Conservation (phyloP, 176 grass and related monocot genomes). For the Bolboschoenus planiculmis region DNA sequence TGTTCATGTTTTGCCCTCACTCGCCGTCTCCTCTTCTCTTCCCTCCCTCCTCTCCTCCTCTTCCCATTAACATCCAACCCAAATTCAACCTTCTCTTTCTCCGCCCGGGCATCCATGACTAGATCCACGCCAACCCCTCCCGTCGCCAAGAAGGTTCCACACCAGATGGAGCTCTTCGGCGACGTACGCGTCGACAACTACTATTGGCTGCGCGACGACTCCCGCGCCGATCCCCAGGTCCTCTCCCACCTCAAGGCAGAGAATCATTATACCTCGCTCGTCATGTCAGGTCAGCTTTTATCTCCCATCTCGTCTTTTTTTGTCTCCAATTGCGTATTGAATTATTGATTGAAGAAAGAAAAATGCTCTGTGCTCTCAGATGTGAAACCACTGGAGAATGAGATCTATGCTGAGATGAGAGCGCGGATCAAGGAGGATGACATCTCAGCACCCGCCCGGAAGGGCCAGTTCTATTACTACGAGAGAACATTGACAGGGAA, state of each 20-base stretch:
- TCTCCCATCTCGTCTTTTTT: neutral
- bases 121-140: conserved; percentile 33
- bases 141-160: conserved; percentile 53
- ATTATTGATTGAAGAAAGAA: neutral
- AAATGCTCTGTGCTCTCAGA: conserved; percentile 26
- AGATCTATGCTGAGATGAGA: conserved; percentile 81
- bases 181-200: conserved; percentile 74
- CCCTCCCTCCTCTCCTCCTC: neutral
- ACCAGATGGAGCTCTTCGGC: conserved; percentile 53
- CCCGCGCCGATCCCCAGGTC: conserved; percentile 52
- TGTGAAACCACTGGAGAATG: conserved; percentile 59
- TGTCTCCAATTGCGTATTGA: neutral
- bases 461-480: conserved; percentile 69
- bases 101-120: conserved; percentile 6
- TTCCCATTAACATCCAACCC: neutral
- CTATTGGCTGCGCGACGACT: conserved; percentile 94
- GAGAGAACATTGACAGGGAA: conserved; percentile 62
- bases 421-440: conserved; percentile 91
- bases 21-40: neutral
- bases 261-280: conserved; percentile 54
- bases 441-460: conserved; percentile 39
- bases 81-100: neutral
- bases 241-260: conserved; percentile 66
- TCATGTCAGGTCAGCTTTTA: conserved; percentile 34
- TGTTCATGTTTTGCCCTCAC: neutral